Evolutionary conservation across 2,329 filamentous ascomycete genomes (phyloP).

Genomic region (Teratosphaeriaceae sp.): DNA sequence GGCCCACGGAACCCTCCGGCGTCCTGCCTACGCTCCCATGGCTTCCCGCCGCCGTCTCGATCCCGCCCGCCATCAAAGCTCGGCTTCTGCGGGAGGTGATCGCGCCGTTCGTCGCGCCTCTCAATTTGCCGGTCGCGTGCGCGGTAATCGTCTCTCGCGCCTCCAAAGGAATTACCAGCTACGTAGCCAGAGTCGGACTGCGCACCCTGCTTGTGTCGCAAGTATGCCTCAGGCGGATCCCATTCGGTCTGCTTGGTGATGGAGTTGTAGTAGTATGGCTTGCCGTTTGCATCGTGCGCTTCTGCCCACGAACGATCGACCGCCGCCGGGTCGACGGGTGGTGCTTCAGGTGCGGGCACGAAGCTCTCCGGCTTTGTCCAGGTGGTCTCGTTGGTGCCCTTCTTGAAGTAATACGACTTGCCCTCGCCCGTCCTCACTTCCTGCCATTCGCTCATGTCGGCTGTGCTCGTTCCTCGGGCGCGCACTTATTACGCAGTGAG

Average conservation of each 20-base stretch:
- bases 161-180: conserved; percentile 40
- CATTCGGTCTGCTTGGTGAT: conserved; percentile 89
- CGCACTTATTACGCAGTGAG: too few species aligned
- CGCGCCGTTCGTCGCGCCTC: conserved; percentile 29
- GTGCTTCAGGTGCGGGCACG: conserved; percentile 62
- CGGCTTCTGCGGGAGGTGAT: conserved; percentile 37
- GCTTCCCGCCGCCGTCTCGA: conserved; percentile 20
- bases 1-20: conserved; percentile 27
- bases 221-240: conserved; percentile 71
- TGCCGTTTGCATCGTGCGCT: conserved; percentile 77
- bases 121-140: conserved; percentile 22
- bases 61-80: conserved; percentile 25
- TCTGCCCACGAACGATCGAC: conserved; percentile 75
- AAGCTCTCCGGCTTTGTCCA: conserved; percentile 86
- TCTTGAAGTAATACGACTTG: conserved; percentile 77
- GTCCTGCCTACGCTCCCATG: conserved; percentile 28
- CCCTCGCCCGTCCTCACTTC: conserved; percentile 39
- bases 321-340: conserved; percentile 47
- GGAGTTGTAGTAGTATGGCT: conserved; percentile 90
- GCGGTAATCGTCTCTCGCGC: conserved; percentile 1
- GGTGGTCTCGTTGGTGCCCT: conserved; percentile 75
- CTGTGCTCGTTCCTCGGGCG: too few species aligned
- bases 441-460: not conserved
- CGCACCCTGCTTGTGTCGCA: too few species aligned
- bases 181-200: too few species aligned